Percentiles rank a stretch among this genome's conserved stretches.
Evolutionary conservation across 129 eudicot genomes (phyloP).

Genomic region (Cynara cardunculus): DNA sequence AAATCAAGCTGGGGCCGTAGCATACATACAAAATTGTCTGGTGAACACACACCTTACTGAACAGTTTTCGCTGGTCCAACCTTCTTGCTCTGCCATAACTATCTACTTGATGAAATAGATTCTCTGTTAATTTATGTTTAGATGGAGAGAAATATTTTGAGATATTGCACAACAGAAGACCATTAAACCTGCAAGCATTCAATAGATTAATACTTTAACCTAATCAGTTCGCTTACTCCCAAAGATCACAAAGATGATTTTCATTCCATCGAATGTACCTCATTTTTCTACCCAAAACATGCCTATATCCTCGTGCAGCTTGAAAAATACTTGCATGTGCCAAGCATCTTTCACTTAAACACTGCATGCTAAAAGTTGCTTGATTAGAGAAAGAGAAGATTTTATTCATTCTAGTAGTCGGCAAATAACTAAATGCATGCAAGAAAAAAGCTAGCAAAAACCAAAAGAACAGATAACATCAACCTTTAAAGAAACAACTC

Average conservation of each 20-base stretch:
- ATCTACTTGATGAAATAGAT: conserved; percentile 44
- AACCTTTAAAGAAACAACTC: not conserved
- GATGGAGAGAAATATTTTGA: conserved; percentile 49
- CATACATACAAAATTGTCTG: conserved; percentile 3
- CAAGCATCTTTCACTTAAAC: conserved; percentile 62
- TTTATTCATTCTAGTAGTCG: not conserved
- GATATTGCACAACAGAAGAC: conserved; percentile 45
- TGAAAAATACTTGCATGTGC: conserved; percentile 46
- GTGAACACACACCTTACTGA: conserved; percentile 39
- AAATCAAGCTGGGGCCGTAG: not conserved
- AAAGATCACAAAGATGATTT: conserved; percentile 1
- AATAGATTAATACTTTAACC: not conserved
- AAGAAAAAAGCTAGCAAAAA: not conserved
- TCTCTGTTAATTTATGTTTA: conserved; percentile 49
- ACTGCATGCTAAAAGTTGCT: conserved; percentile 45
- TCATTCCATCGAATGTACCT: conserved; percentile 40
- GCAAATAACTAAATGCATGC: not conserved
- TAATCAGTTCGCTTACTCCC: conserved; percentile 9
- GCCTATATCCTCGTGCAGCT: conserved; percentile 60
- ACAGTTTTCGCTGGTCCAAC: conserved; percentile 28
- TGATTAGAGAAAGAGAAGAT: conserved; percentile 13
- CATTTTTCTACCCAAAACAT: conserved; percentile 51
- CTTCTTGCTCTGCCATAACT: conserved; percentile 47
- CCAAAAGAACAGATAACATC: not conserved
- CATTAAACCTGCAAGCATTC: conserved; percentile 49